phyloP scores from a whole-genome alignment of 1,284 basidiomycete species.

The Malassezia obtusa region DNA sequence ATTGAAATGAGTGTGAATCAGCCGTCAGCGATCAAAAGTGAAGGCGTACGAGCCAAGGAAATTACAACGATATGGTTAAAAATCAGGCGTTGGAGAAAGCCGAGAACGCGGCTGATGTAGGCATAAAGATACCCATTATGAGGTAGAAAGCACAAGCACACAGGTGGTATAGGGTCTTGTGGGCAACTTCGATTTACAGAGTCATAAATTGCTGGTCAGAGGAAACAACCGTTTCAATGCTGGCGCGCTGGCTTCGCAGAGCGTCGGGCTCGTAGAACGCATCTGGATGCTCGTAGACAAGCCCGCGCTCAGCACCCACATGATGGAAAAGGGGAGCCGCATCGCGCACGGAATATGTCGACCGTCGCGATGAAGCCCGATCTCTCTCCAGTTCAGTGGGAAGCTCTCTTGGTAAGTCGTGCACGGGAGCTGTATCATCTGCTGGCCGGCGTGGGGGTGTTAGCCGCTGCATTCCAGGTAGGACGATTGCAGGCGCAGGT shows the following conservation, averaged over 20 bases:
- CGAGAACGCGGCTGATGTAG: too few species aligned
- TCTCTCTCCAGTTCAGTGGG: neutral
- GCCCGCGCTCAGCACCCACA: neutral
- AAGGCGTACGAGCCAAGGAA: too few species aligned
- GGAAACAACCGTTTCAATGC: neutral
- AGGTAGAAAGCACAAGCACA: too few species aligned
- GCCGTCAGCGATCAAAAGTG: too few species aligned
- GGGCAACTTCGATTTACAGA: too few species aligned
- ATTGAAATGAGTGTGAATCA: too few species aligned
- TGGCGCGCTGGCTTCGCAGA: slow-evolving; percentile 2
- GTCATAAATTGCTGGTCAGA: neutral
- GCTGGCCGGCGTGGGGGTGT: neutral
- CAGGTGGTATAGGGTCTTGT: too few species aligned
- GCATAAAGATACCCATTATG: too few species aligned
- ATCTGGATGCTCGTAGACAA: neutral
- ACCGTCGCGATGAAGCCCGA: neutral
- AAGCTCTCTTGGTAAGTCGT: neutral
- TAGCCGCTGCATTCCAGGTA: neutral
- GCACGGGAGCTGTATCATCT: neutral
- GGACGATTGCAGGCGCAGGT: neutral
- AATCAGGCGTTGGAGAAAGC: too few species aligned
- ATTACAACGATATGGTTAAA: too few species aligned
- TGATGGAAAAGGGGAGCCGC: neutral
- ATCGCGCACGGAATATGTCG: neutral
- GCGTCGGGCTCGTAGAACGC: neutral